Evolutionary conservation across 345 rosid genomes (phyloP).

Genomic region (Ceriops decandra): DNA sequence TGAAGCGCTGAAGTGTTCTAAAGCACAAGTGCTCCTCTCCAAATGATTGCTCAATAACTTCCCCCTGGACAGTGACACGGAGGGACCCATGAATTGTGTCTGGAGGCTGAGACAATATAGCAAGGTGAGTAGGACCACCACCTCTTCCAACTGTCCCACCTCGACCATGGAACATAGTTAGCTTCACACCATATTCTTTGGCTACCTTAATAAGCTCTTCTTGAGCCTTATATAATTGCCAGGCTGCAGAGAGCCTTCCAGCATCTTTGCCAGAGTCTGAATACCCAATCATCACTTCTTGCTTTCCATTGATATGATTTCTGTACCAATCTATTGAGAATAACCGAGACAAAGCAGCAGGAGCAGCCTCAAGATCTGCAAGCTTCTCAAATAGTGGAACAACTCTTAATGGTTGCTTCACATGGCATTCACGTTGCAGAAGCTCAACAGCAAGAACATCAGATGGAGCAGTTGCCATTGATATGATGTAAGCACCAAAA

Average conservation of each 20-base stretch:
- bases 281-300: constrained; percentile 99
- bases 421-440: constrained; percentile 88
- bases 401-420: constrained; percentile 81
- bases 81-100: constrained; percentile 93
- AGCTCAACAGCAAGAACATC: constrained; percentile 98
- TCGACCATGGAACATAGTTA: constrained; percentile 99
- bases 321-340: constrained; percentile 95
- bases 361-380: constrained; percentile 96
- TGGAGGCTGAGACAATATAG: constrained; percentile 98
- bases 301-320: constrained; percentile 81
- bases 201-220: constrained; percentile 93
- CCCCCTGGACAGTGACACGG: constrained; percentile 95
- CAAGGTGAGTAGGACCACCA: constrained; percentile 99
- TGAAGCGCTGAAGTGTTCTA: constrained; percentile 92
- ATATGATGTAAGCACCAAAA: constrained; percentile 93
- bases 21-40: constrained; percentile 95
- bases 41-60: constrained; percentile 92
- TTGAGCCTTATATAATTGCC: constrained; percentile 97
- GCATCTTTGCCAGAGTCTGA: constrained; percentile 99
- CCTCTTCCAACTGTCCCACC: constrained; percentile 99
- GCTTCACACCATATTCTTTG: constrained; percentile 80
- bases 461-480: constrained; percentile 97
- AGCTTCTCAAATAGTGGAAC: constrained; percentile 97
- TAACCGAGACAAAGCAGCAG: constrained; percentile 86
- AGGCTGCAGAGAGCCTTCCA: constrained; percentile 93